Conservation (phyloP, 2,329 filamentous ascomycete genomes). For the Fusarium foetens region DNA sequence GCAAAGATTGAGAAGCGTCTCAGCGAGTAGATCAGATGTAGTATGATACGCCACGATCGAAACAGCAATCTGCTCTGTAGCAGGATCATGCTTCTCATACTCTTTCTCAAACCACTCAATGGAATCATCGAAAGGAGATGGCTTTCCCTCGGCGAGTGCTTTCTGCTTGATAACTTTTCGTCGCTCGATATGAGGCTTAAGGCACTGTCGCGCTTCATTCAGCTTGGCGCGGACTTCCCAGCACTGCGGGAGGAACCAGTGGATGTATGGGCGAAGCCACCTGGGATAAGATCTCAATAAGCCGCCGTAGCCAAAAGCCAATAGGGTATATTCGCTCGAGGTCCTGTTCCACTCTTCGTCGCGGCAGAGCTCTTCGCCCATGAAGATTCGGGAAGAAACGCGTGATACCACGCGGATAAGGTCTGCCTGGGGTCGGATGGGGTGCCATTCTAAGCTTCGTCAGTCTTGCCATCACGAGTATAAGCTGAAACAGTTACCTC, state of each 20-base stretch:
- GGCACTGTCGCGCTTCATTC: constrained; percentile 39
- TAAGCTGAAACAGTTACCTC: no score
- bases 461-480: no score
- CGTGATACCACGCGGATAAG: background rate
- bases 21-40: constrained; percentile 50
- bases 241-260: constrained; percentile 52
- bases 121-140: constrained; percentile 51
- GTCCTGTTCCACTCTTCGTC: constrained; percentile 57
- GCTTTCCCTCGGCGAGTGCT: background rate
- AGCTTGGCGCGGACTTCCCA: constrained; percentile 47
- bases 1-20: constrained; percentile 49
- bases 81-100: constrained; percentile 47
- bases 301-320: constrained; percentile 42
- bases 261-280: constrained; percentile 57
- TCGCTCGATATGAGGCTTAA: background rate
- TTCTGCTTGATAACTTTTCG: constrained; percentile 48
- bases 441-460: background rate
- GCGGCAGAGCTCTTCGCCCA: constrained; percentile 53
- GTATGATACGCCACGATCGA: constrained; percentile 65
- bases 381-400: constrained; percentile 19
- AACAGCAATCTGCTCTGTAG: constrained; percentile 33
- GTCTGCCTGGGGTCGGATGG: accelerated
- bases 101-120: constrained; percentile 63
- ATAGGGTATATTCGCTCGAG: constrained; percentile 58
- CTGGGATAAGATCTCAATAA: constrained; percentile 46